These are phyloP conservation scores for Pilobolus umbonatus DNA, from an alignment of 192 early-diverging fungal genomes.

Conservation along the genomic window DNA sequence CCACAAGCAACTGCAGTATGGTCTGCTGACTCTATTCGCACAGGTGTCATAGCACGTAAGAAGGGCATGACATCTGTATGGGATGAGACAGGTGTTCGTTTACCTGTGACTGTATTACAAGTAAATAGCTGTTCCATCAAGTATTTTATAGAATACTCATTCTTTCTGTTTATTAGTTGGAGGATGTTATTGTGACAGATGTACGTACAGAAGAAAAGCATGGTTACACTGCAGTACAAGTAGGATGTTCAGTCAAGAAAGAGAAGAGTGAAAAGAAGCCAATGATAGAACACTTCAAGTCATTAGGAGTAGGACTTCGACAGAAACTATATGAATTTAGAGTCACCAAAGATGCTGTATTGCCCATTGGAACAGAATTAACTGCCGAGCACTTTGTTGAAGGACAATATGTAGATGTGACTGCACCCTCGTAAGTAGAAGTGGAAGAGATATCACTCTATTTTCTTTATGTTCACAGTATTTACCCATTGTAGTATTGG, in stretches of 20 bases:
- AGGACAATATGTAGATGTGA: slow-evolving; percentile 93
- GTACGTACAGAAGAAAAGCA: slow-evolving; percentile 47
- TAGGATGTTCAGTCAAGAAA: slow-evolving; percentile 58
- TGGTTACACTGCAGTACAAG: slow-evolving; percentile 58
- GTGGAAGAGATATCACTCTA: neutral
- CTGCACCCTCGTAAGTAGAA: slow-evolving; percentile 66
- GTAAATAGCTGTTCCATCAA: slow-evolving; percentile 30
- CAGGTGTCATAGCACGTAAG: slow-evolving; percentile 84
- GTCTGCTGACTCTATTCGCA: slow-evolving; percentile 51
- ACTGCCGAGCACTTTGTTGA: slow-evolving; percentile 86
- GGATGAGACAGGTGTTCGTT: slow-evolving; percentile 89
- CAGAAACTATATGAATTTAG: slow-evolving; percentile 76
- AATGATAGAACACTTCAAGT: slow-evolving; percentile 69
- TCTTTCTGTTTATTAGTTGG: slow-evolving; percentile 45
- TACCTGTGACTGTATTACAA: slow-evolving; percentile 88
- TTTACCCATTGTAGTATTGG: slow-evolving; percentile 54
- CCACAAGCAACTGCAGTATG: slow-evolving; percentile 29
- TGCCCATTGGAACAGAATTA: slow-evolving; percentile 75
- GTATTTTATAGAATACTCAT: neutral
- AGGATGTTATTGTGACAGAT: slow-evolving; percentile 65
- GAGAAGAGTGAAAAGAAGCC: slow-evolving; percentile 66
- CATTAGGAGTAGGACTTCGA: slow-evolving; percentile 69
- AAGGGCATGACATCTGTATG: slow-evolving; percentile 94
- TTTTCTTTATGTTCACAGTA: neutral
- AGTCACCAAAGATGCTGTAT: slow-evolving; percentile 78